These are phyloP conservation scores for Sedum album DNA, from an alignment of 164 flowering plant genomes.

Conservation along the genomic window DNA sequence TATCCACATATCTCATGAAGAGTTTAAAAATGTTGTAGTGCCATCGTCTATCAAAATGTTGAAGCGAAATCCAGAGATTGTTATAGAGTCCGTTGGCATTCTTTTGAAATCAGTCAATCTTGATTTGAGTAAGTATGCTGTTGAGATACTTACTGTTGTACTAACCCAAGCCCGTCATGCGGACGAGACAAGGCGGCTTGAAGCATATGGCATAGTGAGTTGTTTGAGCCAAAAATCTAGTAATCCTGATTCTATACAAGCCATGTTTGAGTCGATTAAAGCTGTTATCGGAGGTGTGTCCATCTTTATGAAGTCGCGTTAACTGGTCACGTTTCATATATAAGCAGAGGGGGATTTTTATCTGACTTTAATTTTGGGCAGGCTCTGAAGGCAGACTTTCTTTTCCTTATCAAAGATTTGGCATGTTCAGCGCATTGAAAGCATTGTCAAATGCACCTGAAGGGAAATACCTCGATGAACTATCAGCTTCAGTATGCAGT, in stretches of 20 bases:
- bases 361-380: constrained; percentile 19
- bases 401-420: constrained; percentile 87
- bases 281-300: constrained; percentile 76
- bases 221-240: constrained; percentile 81
- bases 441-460: constrained; percentile 76
- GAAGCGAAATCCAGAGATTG: constrained; percentile 96
- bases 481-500: constrained; percentile 46
- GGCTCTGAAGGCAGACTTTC: constrained; percentile 96
- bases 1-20: constrained; percentile 60
- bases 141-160: constrained; percentile 66
- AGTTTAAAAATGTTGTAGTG: constrained; percentile 55
- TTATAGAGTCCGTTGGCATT: constrained; percentile 71
- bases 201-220: constrained; percentile 54
- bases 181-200: constrained; percentile 72
- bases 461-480: constrained; percentile 49
- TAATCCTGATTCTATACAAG: constrained; percentile 77
- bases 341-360: neutral
- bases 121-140: constrained; percentile 90
- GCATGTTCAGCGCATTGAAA: constrained; percentile 72
- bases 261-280: constrained; percentile 66
- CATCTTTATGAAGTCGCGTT: neutral
- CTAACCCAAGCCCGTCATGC: constrained; percentile 82
- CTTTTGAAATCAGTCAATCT: constrained; percentile 58
- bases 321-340: neutral
- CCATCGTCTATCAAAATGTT: constrained; percentile 87